Evolutionary conservation across 208 protist genomes (phyloP), one percentile per base, ranked within the genome.

Genomic region (Wallacemonas sp.): DNA sequence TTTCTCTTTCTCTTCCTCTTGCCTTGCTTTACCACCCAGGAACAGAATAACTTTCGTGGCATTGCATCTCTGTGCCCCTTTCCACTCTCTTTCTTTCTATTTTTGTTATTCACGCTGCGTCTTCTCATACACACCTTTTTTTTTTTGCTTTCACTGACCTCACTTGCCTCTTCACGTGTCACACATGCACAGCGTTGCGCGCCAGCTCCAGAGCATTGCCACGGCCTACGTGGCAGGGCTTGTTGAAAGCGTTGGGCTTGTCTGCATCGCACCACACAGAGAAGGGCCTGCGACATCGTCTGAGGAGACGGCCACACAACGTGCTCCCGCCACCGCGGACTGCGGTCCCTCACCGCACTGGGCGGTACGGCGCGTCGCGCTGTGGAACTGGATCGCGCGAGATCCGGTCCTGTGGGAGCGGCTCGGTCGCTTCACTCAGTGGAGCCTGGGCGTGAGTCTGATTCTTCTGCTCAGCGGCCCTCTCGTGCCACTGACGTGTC

Each of bases 51-150:
- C n/a, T n/a, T n/a, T n/a, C n/a, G n/a, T n/a, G n/a, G n/a, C n/a
- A n/a, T n/a, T n/a, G n/a, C n/a, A n/a, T n/a, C n/a, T n/a, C n/a
- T n/a, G n/a, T n/a, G n/a, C n/a, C n/a, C n/a, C n/a, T n/a, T n/a
- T n/a, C n/a, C n/a, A n/a, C n/a, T n/a, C n/a, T 76, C 49, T 26
- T n/a, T 72, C n/a, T 6, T 26, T 1, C 24, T 29, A 0, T 16
- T 43, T 2, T 16, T 76, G 16, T n/a, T 54, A 32, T 61, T 43
- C 16, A 72, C n/a, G n/a, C n/a, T n/a, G n/a, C n/a, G n/a, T n/a
- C n/a, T n/a, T n/a, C n/a, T n/a, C n/a, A n/a, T n/a, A n/a, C n/a
- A n/a, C n/a, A n/a, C n/a, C n/a, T n/a, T n/a, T n/a, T n/a, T n/a
- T n/a, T n/a, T n/a, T n/a, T n/a, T n/a, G n/a, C n/a, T n/a, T n/a